Evolutionary conservation across 2,329 filamentous ascomycete species (phyloP).

Genomic region (Arthroderma sp.): DNA sequence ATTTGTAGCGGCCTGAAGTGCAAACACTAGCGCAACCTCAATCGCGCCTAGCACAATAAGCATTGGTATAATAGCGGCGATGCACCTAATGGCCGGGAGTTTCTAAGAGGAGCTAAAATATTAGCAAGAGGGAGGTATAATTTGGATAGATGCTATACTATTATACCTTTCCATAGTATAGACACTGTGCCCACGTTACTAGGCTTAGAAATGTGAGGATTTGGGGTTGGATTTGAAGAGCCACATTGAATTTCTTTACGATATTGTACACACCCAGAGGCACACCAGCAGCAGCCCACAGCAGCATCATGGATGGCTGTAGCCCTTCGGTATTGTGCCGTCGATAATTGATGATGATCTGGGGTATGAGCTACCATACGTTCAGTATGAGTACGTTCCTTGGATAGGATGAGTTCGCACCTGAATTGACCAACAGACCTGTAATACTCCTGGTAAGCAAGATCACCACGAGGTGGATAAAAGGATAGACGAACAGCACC

Average conservation of each 20-base stretch:
- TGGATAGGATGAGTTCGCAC: neutral
- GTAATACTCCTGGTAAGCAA: neutral
- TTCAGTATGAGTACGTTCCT: neutral
- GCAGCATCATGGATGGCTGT: conserved; percentile 47
- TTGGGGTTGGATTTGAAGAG: conserved; percentile 42
- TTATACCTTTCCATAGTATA: conserved; percentile 28
- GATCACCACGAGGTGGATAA: too few species aligned
- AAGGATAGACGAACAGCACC: conserved; percentile 18
- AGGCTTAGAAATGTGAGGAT: conserved; percentile 38
- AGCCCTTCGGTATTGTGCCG: conserved; percentile 49
- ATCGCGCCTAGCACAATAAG: conserved; percentile 45
- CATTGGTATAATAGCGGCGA: conserved; percentile 38
- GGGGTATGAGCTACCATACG: conserved; percentile 28
- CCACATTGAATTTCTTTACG: conserved; percentile 40
- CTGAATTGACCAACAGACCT: neutral
- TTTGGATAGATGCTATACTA: neutral
- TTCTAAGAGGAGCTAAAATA: too few species aligned
- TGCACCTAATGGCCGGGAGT: conserved; percentile 24
- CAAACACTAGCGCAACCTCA: conserved; percentile 48
- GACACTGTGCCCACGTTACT: conserved; percentile 39
- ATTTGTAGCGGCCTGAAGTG: conserved; percentile 34
- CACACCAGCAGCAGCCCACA: conserved; percentile 38
- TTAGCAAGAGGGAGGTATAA: too few species aligned
- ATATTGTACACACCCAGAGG: neutral
- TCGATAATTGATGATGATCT: conserved; percentile 50